phyloP scores from a whole-genome alignment of 331 rosid species.

The Stylosanthes scabra region DNA sequence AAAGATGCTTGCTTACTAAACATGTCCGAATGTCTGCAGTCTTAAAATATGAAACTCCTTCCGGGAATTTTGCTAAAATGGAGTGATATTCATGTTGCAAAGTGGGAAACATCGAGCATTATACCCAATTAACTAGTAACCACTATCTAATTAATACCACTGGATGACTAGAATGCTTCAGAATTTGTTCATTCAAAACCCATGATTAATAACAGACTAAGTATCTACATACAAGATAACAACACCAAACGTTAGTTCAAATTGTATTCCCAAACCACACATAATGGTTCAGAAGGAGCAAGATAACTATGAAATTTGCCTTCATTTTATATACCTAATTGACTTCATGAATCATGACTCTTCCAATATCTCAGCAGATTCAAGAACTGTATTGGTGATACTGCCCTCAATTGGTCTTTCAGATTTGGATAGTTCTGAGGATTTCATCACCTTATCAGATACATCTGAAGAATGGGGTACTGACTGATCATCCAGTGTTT shows the following conservation, averaged over 20 bases:
- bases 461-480: conserved; percentile 45
- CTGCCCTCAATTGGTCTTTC: conserved; percentile 49
- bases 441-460: conserved; percentile 57
- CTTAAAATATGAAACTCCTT: background rate
- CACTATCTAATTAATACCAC: conserved; percentile 4
- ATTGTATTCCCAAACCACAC: conserved; percentile 29
- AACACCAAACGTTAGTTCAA: background rate
- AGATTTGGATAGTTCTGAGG: conserved; percentile 50
- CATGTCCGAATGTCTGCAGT: background rate
- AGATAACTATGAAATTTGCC: background rate
- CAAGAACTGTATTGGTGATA: conserved; percentile 36
- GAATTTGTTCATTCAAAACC: conserved; percentile 1
- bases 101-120: background rate
- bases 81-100: background rate
- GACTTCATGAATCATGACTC: conserved; percentile 37
- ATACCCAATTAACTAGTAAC: background rate
- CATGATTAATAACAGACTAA: background rate
- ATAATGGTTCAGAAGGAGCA: conserved; percentile 11
- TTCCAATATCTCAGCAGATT: conserved; percentile 49
- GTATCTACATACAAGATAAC: background rate
- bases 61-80: background rate
- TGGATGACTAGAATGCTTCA: background rate
- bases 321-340: conserved; percentile 31
- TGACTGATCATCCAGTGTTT: conserved; percentile 47
- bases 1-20: too few relatives aligned